These are phyloP conservation scores for Citrus mangshanensis DNA, from an alignment of 345 rosid species.

Conservation along the genomic window DNA sequence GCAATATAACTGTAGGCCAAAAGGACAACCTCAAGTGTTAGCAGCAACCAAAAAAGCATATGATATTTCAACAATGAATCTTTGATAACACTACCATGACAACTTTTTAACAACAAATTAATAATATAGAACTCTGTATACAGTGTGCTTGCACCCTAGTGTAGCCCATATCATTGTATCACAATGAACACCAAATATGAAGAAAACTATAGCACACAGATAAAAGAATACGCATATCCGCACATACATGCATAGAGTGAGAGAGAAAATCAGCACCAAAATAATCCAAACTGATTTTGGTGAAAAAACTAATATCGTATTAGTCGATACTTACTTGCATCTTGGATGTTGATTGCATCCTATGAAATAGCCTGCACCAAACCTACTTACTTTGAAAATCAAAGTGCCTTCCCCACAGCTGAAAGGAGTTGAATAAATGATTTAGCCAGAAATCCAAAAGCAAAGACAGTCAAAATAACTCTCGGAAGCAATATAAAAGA, in stretches of 20 bases:
- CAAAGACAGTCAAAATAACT: constrained; percentile 1
- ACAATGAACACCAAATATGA: too few species aligned
- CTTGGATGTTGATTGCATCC: constrained; percentile 90
- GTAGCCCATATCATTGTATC: too few species aligned
- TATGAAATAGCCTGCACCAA: constrained; percentile 84
- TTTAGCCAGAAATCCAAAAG: not conserved
- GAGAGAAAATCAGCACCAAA: constrained; percentile 11
- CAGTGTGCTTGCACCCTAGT: not conserved
- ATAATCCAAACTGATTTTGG: constrained; percentile 6
- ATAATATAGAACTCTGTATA: too few species aligned
- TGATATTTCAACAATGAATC: not conserved
- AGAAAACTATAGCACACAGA: too few species aligned
- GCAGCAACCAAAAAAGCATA: constrained; percentile 2
- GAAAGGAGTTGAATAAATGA: constrained; percentile 26
- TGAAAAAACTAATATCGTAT: constrained; percentile 7
- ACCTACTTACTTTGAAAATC: constrained; percentile 80
- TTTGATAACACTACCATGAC: not conserved
- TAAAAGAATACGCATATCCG: too few species aligned
- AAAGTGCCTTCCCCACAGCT: constrained; percentile 88
- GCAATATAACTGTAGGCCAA: constrained; percentile 67
- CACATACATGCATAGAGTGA: not conserved
- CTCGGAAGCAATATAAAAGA: not conserved
- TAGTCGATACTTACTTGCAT: constrained; percentile 77
- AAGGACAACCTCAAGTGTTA: not conserved
- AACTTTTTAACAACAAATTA: not conserved